phyloP scores from a whole-genome alignment of 768 basidiomycete genomes.

The Tylopilus balloui region DNA sequence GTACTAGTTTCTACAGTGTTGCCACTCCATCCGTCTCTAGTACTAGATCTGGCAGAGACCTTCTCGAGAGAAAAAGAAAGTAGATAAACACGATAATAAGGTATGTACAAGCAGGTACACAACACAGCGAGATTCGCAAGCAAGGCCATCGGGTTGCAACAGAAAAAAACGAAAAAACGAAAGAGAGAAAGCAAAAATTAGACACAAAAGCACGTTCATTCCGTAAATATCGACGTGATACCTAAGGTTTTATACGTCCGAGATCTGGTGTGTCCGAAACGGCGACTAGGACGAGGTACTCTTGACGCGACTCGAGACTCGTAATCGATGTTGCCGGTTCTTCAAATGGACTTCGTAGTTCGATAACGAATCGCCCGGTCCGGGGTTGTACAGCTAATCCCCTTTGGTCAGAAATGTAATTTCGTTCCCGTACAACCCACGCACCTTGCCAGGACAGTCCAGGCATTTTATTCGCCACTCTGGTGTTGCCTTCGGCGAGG shows the following conservation, averaged over 20 bases:
- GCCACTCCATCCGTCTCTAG: neutral
- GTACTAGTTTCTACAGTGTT: slow-evolving; percentile 7
- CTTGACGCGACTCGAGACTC: slow-evolving; percentile 56
- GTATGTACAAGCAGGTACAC: slow-evolving; percentile 35
- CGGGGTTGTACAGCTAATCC: slow-evolving; percentile 79
- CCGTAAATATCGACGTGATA: slow-evolving; percentile 14
- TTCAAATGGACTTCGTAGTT: slow-evolving; percentile 94
- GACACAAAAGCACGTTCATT: slow-evolving; percentile 9
- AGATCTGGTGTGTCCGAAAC: slow-evolving; percentile 4
- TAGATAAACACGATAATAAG: slow-evolving; percentile 35
- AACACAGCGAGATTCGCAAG: slow-evolving; percentile 20
- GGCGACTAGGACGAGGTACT: slow-evolving; percentile 18
- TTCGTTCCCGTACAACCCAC: neutral
- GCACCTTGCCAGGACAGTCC: slow-evolving; percentile 91
- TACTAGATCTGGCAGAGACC: slow-evolving; percentile 2
- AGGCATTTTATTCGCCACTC: slow-evolving; percentile 92
- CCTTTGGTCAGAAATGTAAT: neutral
- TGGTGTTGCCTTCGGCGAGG: slow-evolving; percentile 47
- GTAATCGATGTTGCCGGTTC: slow-evolving; percentile 74
- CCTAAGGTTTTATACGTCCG: slow-evolving; percentile 10
- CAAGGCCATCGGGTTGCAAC: slow-evolving; percentile 19
- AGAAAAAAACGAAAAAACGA: neutral
- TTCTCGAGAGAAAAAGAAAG: neutral
- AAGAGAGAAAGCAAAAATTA: neutral
- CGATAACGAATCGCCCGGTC: slow-evolving; percentile 76